Base-by-base conservation (phyloP, 164 flowering plant species). In the Tetrastigma voinierianum region DNA sequence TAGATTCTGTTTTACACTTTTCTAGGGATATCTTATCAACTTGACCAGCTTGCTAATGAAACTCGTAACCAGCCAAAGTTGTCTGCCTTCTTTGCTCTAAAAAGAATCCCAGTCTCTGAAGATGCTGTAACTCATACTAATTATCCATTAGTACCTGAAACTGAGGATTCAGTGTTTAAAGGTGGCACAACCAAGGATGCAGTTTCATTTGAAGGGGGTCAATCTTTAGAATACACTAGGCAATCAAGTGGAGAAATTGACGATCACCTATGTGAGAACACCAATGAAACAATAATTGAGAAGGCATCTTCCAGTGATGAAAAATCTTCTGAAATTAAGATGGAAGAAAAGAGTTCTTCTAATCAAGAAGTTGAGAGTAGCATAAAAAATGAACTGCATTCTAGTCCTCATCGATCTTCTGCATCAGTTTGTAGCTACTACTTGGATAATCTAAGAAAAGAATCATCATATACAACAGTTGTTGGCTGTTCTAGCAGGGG, bases 11-110 rank as follows among this genome's bases (percentile, higher is more conserved):
- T 53, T 23, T 55, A n/a, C 12, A 17, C 18, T 46, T 55, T 62
- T 76, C 24, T 67, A 92, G 99, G 99, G 98, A 76, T 81, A 69
- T 91, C 99, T 63, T 95, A 95, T 74, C 92, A 90, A 77, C 88
- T 90, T 48, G 93, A 90, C 45, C 97, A 95, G 76, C 84, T 92
- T 64, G 80, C 75, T 59, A 75, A 72, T 70, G 76, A 78, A 65
- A 73, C 62, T 62, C 54, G 46, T 51, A 83, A 75, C 70, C 98
- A 95, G 77, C 89, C 88, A 70, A 90, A 86, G 67, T 72, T 95
- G 75, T 87, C 95, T 19, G 83, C 84, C 49, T 90, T 92, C 78
- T 95, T 92, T 73, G 20, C 82, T 62, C 51, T 46, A 8, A 84
- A 80, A 78, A 72, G 74, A 56, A 73, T 46, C 56, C 61, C 66